These are phyloP conservation scores for Apiotrichum siamense DNA, from an alignment of 1,284 basidiomycete genomes.

Conservation along the genomic window DNA sequence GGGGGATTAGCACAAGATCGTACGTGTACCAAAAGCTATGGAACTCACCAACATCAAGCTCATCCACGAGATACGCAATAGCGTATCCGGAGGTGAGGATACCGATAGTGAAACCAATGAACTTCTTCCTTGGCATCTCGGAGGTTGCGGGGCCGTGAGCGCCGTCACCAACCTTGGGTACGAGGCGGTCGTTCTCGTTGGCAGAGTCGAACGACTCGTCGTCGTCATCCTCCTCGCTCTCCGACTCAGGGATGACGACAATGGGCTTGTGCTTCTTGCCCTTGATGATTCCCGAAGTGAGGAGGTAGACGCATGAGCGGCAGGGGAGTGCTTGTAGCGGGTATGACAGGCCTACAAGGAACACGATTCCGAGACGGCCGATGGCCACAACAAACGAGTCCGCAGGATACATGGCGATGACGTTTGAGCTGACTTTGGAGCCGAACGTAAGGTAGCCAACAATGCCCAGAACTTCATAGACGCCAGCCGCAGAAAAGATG, in stretches of 20 bases:
- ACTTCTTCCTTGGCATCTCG: conserved; percentile 69
- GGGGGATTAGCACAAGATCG: background rate
- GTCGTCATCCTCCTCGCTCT: conserved; percentile 12
- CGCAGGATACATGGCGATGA: conserved; percentile 70
- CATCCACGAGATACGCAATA: conserved; percentile 78
- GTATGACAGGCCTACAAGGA: conserved; percentile 85
- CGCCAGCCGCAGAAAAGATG: conserved; percentile 70
- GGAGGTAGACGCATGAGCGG: conserved; percentile 84
- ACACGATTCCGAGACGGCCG: conserved; percentile 86
- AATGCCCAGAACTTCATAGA: conserved; percentile 58
- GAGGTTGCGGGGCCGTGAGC: conserved; percentile 47
- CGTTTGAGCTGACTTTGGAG: conserved; percentile 77
- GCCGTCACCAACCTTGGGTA: conserved; percentile 49
- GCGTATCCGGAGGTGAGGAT: conserved; percentile 60
- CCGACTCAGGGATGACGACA: conserved; percentile 17
- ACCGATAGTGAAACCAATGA: conserved; percentile 63
- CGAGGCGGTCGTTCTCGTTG: conserved; percentile 39
- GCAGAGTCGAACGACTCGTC: conserved; percentile 12
- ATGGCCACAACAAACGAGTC: conserved; percentile 86
- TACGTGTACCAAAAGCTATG: background rate
- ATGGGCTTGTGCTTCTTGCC: conserved; percentile 19
- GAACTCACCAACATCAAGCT: conserved; percentile 70
- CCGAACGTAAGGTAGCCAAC: conserved; percentile 93
- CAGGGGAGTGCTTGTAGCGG: conserved; percentile 92
- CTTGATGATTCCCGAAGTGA: conserved; percentile 48